Evolutionary conservation across 208 protist genomes (phyloP), one percentile per base, ranked within the genome.

Genomic region (Strigomonas culicis): DNA sequence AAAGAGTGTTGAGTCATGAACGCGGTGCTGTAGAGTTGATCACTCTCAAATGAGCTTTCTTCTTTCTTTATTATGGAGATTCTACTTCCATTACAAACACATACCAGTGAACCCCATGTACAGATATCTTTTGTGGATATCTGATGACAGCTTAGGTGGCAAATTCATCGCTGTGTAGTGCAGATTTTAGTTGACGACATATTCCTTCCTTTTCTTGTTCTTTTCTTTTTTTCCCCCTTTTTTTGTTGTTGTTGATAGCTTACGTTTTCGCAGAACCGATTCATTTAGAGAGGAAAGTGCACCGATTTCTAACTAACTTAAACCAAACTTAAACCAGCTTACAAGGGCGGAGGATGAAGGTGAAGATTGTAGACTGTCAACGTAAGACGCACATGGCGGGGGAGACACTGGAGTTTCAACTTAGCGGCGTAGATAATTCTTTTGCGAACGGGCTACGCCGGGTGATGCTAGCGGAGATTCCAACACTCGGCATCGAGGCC

Each of bases 401-500:
- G 19, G 90, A 97, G 70, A 92, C 84, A 22, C 79, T 98, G 2
- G 81, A 82, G 53, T 98, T 99, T 68, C 80, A 86, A 59, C 77
- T 98, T 6, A 70, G 50, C n/a, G 84, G 90, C 32, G 86, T 89
- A 8, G 92, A 98, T 71, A 93, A 89, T 36, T 84, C 92, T 1
- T 94, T 99, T 34, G 97, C 97, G 8, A 99, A 99, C 68, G 85
- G 95, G 15, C 84, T 99, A 19, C 86, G 98, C 15, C 81, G 99
- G 32, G 92, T 99, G 25, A 98, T 99, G 80, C 92, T 99, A 22
- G 93, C 98, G n/a, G 98, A 99, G 78, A 88, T 99, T n/a, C 97
- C 98, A 28, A 98, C 92, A 0, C 88, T 99, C 22, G 95, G 96
- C 27, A 98, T 99, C 32, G 98, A 99, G 73, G 72, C 93, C 0